phyloP scores from a whole-genome alignment of 2,329 filamentous ascomycete genomes.

The Xylariaceae sp. region DNA sequence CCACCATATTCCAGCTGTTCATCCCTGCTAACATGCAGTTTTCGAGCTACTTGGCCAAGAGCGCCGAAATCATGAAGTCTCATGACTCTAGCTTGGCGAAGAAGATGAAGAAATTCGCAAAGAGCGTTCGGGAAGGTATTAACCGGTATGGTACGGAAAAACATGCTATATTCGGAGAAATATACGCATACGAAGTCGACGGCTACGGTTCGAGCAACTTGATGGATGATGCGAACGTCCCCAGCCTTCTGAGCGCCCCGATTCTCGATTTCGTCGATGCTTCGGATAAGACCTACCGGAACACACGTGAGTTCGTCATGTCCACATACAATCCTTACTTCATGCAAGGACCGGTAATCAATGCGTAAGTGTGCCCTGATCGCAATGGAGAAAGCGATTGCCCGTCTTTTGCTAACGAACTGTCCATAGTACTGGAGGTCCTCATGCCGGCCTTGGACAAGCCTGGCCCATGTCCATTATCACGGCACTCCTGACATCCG shows the following conservation, averaged over 20 bases:
- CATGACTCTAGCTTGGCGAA: conserved; percentile 32
- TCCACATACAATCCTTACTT: conserved; percentile 69
- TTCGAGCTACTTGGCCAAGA: conserved; percentile 45
- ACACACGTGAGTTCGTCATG: conserved; percentile 71
- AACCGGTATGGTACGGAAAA: conserved; percentile 61
- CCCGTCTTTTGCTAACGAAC: conserved; percentile 7
- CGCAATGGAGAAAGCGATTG: background rate
- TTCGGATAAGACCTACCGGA: conserved; percentile 59
- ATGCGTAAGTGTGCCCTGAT: conserved; percentile 36
- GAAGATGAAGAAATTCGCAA: conserved; percentile 48
- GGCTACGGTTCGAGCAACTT: conserved; percentile 55
- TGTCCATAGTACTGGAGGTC: conserved; percentile 41
- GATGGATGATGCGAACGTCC: conserved; percentile 60
- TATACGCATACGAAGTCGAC: conserved; percentile 66
- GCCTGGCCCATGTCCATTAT: conserved; percentile 88
- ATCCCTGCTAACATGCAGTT: conserved; percentile 75
- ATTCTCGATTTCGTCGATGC: conserved; percentile 46
- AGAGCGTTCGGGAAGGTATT: conserved; percentile 60
- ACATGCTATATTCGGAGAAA: conserved; percentile 54
- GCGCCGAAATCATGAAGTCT: conserved; percentile 34
- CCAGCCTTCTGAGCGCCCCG: conserved; percentile 51
- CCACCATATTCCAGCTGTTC: conserved; percentile 70
- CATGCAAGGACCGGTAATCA: conserved; percentile 48
- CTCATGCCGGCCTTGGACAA: conserved; percentile 56
- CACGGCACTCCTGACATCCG: conserved; percentile 66